Conservation (phyloP, 139 green algal species). For the Micractinium sp. region DNA sequence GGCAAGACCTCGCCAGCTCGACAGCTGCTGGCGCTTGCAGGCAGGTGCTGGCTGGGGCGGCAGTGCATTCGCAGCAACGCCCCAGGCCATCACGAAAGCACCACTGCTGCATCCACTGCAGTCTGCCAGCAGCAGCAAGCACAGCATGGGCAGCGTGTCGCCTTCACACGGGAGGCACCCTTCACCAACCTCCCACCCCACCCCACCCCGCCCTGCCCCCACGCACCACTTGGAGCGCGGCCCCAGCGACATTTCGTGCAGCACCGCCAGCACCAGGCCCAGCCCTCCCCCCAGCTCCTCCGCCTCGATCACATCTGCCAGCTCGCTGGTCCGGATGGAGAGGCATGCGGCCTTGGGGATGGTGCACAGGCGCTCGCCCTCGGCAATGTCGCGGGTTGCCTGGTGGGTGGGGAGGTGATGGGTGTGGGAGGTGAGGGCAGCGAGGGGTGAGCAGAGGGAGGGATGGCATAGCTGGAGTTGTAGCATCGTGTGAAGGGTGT, state of each 20-base stretch:
- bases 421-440: not conserved
- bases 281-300: conserved; percentile 70
- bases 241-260: conserved; percentile 67
- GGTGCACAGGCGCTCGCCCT: conserved; percentile 56
- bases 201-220: no score
- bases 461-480: not conserved
- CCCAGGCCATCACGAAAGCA: not conserved
- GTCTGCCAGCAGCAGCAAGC: not conserved
- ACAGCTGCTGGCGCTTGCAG: no score
- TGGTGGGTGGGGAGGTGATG: not conserved
- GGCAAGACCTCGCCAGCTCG: not conserved
- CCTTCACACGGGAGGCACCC: no score
- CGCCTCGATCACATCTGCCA: conserved; percentile 59
- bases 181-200: no score
- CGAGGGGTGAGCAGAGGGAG: not conserved
- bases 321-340: conserved; percentile 46
- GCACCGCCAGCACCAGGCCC: conserved; percentile 74
- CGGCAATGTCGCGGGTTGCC: conserved; percentile 41
- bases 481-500: not conserved
- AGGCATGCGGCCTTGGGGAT: conserved; percentile 72
- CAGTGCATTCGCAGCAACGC: no score
- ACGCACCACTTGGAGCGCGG: conserved; percentile 56
- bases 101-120: not conserved
- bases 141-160: no score
- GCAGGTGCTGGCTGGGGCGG: no score